Evolutionary conservation across 1,139 yeast genomes (phyloP), one percentile per base, ranked within the genome.

Genomic region (Sugiyamaella novakii): DNA sequence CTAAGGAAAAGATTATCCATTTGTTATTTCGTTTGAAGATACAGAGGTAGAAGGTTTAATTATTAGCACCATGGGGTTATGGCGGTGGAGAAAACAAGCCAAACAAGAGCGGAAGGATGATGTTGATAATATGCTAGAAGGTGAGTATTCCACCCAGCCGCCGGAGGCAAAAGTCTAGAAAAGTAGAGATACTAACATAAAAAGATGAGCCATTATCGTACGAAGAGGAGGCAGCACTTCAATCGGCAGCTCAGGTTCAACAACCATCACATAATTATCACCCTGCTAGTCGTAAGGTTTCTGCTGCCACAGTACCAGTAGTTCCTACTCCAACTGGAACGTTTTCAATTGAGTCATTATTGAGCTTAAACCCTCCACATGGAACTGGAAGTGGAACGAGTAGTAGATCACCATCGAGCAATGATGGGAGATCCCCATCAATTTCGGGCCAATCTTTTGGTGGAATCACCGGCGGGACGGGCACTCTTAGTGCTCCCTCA

Each of bases 201-300:
- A 39, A 12, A 27, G 63, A 59, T 19, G 62, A 58, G 42, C 60
- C 57, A 18, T 45, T 59, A 25, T 58, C 61, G 17, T 40, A 48
- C 22, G 62, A 57, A 33, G 62, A 59, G 42, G 61, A 59, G 36
- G 50, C 51, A 33, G 53, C 61, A 3, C 50, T 59, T 18, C 55
- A 51, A 31, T 59, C 55, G 29, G 59, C 60, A 2, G 50, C 56
- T 7, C 55, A 47, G 34, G 46, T 50, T 31, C 54, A 54, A 19
- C 56, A 55, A 33, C 15, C 51, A 18, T 52, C 56, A 7, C 50
- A 52, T 12, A 49, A 49, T 22, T 53, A 56, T 47, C 45, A 46
- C 38, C 49, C 49, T 21, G 51, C 50, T 22, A 50, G 39, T 21
- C 43, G 46, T 40, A 46, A 36, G 29, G 35, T 34, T 30, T 37